Percentiles rank a stretch among this genome's conserved stretches.
Conservation (phyloP, 768 basidiomycete species). For the Trametes maxima region DNA sequence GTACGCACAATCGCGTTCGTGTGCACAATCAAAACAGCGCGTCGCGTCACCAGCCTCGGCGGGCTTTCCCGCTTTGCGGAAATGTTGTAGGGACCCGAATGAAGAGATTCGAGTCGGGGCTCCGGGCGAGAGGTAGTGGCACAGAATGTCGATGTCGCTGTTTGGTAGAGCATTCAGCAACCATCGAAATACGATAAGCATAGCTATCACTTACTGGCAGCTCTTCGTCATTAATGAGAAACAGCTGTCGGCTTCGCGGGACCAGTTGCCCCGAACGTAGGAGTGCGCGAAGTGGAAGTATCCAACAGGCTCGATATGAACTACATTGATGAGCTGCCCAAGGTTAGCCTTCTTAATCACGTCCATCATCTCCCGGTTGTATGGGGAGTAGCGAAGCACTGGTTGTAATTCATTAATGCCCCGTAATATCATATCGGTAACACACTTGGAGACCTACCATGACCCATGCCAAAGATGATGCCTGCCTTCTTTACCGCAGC, state of each 20-base stretch:
- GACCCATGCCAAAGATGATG: constrained; percentile 84
- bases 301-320: constrained; percentile 85
- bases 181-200: neutral
- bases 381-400: constrained; percentile 91
- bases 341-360: constrained; percentile 70
- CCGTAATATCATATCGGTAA: neutral
- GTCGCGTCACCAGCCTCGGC: constrained; percentile 62
- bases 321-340: constrained; percentile 79
- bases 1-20: constrained; percentile 76
- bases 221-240: constrained; percentile 90
- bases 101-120: constrained; percentile 73
- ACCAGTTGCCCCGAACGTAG: constrained; percentile 85
- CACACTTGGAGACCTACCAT: constrained; percentile 53
- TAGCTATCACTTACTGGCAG: constrained; percentile 67
- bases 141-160: constrained; percentile 86
- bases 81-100: constrained; percentile 85
- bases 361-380: constrained; percentile 68
- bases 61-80: constrained; percentile 75
- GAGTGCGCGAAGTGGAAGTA: constrained; percentile 91
- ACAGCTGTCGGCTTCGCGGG: constrained; percentile 63
- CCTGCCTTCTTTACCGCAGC: constrained; percentile 66
- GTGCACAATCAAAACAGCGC: constrained; percentile 77
- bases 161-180: neutral
- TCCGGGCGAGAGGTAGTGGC: constrained; percentile 72
- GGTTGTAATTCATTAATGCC: constrained; percentile 9